These are phyloP conservation scores for Fusarium napiforme DNA, from an alignment of 2,329 filamentous ascomycete genomes.

Conservation along the genomic window DNA sequence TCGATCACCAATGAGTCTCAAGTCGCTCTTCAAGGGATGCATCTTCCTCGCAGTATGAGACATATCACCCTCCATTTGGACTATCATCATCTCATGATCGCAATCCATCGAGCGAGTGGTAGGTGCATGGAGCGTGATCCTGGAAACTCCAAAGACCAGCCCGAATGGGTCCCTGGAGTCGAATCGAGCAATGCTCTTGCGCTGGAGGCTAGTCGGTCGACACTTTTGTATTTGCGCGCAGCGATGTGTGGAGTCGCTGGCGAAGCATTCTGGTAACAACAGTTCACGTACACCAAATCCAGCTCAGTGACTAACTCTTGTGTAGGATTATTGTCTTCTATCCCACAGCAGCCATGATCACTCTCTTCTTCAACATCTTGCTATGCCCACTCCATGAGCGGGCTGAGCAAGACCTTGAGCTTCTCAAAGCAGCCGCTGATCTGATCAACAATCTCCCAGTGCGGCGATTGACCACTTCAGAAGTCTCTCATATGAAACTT, in stretches of 20 bases:
- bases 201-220: conserved; percentile 66
- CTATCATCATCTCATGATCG: conserved; percentile 65
- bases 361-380: conserved; percentile 66
- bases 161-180: conserved; percentile 55
- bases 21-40: conserved; percentile 44
- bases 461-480: conserved; percentile 44
- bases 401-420: conserved; percentile 57
- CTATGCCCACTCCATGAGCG: conserved; percentile 57
- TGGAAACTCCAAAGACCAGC: conserved; percentile 21
- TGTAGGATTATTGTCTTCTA: conserved; percentile 66
- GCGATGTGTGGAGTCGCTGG: conserved; percentile 56
- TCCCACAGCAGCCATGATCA: conserved; percentile 64
- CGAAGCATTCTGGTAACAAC: conserved; percentile 62
- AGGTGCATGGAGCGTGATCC: conserved; percentile 51
- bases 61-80: conserved; percentile 62
- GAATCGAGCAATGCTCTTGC: conserved; percentile 64
- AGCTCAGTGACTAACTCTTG: neutral
- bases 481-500: conserved; percentile 54
- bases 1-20: conserved; percentile 48
- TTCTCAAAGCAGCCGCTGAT: conserved; percentile 55
- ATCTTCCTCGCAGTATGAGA: conserved; percentile 55
- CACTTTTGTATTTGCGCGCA: conserved; percentile 59
- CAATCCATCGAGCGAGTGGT: conserved; percentile 66
- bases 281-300: accelerated
- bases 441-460: conserved; percentile 56